A percentile compares a stretch with the other conserved stretches of the same genome.
Evolutionary conservation across 164 flowering plant genomes (phyloP).

Genomic region (Annona squamosa): DNA sequence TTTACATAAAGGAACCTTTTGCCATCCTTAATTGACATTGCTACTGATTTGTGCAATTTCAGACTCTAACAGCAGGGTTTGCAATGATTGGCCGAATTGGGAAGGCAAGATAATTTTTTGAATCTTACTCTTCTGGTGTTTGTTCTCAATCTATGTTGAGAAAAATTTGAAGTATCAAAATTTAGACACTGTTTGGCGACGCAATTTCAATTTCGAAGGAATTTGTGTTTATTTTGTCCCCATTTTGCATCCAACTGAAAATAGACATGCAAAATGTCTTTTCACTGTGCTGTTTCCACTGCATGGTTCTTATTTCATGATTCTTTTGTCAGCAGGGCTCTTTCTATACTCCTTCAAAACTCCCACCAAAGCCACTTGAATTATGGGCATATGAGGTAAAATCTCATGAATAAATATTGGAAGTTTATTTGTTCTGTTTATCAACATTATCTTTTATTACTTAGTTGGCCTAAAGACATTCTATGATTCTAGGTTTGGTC

Average conservation of each 20-base stretch:
- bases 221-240: too few relatives aligned
- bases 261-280: too few relatives aligned
- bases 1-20: background rate
- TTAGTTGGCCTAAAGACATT: background rate
- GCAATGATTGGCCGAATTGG: slow-evolving; percentile 94
- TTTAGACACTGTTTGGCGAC: too few relatives aligned
- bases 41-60: slow-evolving; percentile 19
- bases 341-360: slow-evolving; percentile 59
- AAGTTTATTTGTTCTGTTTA: background rate
- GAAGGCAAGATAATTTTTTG: slow-evolving; percentile 39
- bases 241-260: too few relatives aligned
- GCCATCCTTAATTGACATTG: slow-evolving; percentile 1
- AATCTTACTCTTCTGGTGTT: background rate
- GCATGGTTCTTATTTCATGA: background rate
- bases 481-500: background rate
- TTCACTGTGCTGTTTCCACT: background rate
- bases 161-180: too few relatives aligned
- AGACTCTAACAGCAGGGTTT: slow-evolving; percentile 89
- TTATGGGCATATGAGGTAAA: slow-evolving; percentile 95
- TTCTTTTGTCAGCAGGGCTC: slow-evolving; percentile 49
- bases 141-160: background rate
- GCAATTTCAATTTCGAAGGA: too few relatives aligned
- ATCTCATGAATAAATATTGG: background rate
- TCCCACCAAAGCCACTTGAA: slow-evolving; percentile 82
- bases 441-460: background rate